Conservation (phyloP, 108 stramenopile genomes). For the Cylindrotheca fusiformis region DNA sequence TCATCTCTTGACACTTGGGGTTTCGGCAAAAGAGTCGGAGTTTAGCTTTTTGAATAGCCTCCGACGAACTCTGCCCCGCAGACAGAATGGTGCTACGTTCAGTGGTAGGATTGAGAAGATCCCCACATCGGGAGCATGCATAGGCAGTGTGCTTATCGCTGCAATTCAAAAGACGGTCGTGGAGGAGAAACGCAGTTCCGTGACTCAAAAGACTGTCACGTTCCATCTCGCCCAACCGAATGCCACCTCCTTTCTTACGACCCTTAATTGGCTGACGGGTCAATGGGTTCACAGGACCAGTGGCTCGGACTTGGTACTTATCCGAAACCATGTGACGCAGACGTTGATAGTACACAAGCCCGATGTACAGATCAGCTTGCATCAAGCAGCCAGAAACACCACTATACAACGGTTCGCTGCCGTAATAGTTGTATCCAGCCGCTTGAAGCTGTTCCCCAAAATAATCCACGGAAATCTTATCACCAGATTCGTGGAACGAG, state of each 20-base stretch:
- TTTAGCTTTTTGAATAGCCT: slow-evolving; percentile 64
- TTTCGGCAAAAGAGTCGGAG: slow-evolving; percentile 79
- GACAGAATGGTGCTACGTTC: slow-evolving; percentile 77
- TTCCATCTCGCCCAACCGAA: slow-evolving; percentile 99
- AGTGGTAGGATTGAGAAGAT: slow-evolving; percentile 81
- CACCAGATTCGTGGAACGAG: slow-evolving; percentile 92
- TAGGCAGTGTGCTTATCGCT: slow-evolving; percentile 93
- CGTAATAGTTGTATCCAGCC: slow-evolving; percentile 98
- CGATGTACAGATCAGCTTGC: slow-evolving; percentile 98
- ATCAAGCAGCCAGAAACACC: slow-evolving; percentile 96
- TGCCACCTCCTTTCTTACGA: slow-evolving; percentile 96
- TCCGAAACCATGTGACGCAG: slow-evolving; percentile 99
- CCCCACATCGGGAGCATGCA: slow-evolving; percentile 91
- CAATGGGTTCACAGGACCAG: slow-evolving; percentile 92
- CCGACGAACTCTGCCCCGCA: slow-evolving; percentile 68
- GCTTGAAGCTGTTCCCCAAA: slow-evolving; percentile 97
- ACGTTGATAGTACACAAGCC: slow-evolving; percentile 98
- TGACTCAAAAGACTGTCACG: slow-evolving; percentile 96
- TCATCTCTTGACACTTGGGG: slow-evolving; percentile 59
- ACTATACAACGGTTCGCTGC: slow-evolving; percentile 97
- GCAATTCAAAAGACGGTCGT: slow-evolving; percentile 94
- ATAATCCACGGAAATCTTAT: slow-evolving; percentile 94
- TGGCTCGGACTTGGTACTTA: slow-evolving; percentile 98
- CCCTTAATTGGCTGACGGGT: slow-evolving; percentile 99
- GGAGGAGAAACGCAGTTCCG: slow-evolving; percentile 93